Conservation (phyloP, 805 yeast species). For the Candida sanyiensis region DNA sequence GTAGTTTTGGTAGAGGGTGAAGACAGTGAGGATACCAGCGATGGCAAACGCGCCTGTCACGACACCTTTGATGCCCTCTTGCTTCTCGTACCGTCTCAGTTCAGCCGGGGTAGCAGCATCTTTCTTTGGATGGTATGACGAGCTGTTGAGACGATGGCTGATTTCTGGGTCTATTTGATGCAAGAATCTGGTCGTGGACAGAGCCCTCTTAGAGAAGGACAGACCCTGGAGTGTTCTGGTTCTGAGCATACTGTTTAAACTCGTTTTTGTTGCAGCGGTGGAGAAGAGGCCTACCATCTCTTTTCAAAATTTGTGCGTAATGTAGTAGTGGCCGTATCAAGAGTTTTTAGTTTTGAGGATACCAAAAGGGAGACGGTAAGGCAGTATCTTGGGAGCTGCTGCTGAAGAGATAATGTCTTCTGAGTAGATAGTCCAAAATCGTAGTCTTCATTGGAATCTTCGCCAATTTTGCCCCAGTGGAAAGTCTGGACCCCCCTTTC, state of each 20-base stretch:
- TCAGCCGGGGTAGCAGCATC: constrained; percentile 18
- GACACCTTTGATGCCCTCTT: constrained; percentile 20
- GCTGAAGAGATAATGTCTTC: too few species aligned
- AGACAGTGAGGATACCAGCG: constrained; percentile 4
- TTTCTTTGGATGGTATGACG: constrained; percentile 7
- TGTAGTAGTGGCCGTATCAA: constrained; percentile 1
- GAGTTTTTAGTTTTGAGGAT: too few species aligned
- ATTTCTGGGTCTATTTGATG: constrained; percentile 5
- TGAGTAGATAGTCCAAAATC: too few species aligned
- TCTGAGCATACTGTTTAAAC: constrained; percentile 1
- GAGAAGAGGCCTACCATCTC: too few species aligned
- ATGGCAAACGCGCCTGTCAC: constrained; percentile 16
- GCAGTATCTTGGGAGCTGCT: too few species aligned
- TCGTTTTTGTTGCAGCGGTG: neutral
- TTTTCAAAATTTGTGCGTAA: too few species aligned
- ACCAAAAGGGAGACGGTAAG: too few species aligned
- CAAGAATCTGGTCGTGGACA: neutral
- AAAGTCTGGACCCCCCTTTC: too few species aligned
- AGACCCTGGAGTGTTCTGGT: neutral
- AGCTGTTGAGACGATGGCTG: constrained; percentile 4
- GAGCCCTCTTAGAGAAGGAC: constrained; percentile 1
- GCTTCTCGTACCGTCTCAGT: constrained; percentile 13
- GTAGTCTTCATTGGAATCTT: too few species aligned
- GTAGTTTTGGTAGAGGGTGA: constrained; percentile 10
- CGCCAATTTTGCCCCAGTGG: too few species aligned